Evolutionary conservation across 2,329 filamentous ascomycete species (phyloP).

Genomic region (Cordyceps farinosa): DNA sequence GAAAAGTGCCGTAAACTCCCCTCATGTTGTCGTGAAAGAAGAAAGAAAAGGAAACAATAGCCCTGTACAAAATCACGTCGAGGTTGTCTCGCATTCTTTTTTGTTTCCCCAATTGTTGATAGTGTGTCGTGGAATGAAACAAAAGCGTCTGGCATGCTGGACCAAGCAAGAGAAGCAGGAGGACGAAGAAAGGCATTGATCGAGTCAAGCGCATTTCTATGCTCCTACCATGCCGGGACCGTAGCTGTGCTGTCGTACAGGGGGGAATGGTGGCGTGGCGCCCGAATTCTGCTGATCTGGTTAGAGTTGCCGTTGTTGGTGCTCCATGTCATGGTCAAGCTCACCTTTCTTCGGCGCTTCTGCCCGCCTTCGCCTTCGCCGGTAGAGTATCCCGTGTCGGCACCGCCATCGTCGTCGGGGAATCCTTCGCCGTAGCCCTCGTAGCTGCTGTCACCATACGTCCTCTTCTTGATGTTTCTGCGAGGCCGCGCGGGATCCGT

Average conservation of each 20-base stretch:
- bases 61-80: conserved; percentile 27
- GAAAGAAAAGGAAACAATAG: neutral
- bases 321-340: conserved; percentile 2
- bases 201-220: conserved; percentile 31
- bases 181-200: neutral
- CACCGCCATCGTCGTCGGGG: conserved; percentile 60
- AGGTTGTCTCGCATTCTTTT: neutral
- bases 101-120: neutral
- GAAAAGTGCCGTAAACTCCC: conserved; percentile 17
- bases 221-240: conserved; percentile 57
- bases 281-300: conserved; percentile 41
- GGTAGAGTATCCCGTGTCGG: conserved; percentile 64
- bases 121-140: neutral
- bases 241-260: conserved; percentile 50
- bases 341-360: conserved; percentile 65
- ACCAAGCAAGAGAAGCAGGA: neutral
- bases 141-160: neutral
- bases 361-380: conserved; percentile 65
- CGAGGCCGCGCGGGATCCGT: conserved; percentile 55
- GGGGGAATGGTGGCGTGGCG: conserved; percentile 40
- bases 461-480: conserved; percentile 67
- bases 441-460: conserved; percentile 71
- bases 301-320: neutral
- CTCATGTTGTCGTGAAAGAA: conserved; percentile 27
- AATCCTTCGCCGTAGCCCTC: conserved; percentile 72